phyloP scores from a whole-genome alignment of 2,329 filamentous ascomycete genomes.

The Fusarium acutatum region DNA sequence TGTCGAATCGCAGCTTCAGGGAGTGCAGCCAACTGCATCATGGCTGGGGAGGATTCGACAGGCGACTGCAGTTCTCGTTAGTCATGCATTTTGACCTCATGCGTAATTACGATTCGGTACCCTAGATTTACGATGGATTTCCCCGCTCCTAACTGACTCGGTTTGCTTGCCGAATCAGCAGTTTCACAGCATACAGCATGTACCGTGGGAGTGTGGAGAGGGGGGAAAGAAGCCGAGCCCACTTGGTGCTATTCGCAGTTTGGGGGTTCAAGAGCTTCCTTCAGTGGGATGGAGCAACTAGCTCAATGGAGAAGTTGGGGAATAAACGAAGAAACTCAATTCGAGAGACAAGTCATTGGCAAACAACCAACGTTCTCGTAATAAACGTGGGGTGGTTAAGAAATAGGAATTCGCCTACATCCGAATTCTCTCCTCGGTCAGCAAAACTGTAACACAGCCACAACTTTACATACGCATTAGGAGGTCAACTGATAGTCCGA shows the following conservation, averaged over 20 bases:
- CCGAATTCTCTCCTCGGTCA: neutral
- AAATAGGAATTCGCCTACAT: neutral
- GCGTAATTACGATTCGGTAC: constrained; percentile 24
- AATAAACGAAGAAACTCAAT: neutral
- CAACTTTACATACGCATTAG: neutral
- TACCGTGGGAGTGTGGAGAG: constrained; percentile 26
- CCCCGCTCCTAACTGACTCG: constrained; percentile 4
- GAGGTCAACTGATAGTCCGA: constrained; percentile 23
- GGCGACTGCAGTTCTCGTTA: constrained; percentile 22
- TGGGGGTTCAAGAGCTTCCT: constrained; percentile 13
- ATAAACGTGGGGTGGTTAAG: constrained; percentile 8
- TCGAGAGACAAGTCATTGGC: neutral
- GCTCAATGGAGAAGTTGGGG: constrained; percentile 13
- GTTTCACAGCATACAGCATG: neutral
- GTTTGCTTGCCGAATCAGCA: constrained; percentile 7
- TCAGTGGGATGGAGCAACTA: neutral
- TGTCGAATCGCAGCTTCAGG: constrained; percentile 4
- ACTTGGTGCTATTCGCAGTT: constrained; percentile 15
- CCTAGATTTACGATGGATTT: neutral
- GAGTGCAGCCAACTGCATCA: neutral
- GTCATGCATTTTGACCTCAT: constrained; percentile 30
- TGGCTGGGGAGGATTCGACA: neutral
- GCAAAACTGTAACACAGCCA: constrained; percentile 1
- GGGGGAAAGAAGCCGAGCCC: neutral
- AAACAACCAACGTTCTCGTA: neutral